phyloP scores from a whole-genome alignment of 306 rosid species.

The Citrullus amarus region DNA sequence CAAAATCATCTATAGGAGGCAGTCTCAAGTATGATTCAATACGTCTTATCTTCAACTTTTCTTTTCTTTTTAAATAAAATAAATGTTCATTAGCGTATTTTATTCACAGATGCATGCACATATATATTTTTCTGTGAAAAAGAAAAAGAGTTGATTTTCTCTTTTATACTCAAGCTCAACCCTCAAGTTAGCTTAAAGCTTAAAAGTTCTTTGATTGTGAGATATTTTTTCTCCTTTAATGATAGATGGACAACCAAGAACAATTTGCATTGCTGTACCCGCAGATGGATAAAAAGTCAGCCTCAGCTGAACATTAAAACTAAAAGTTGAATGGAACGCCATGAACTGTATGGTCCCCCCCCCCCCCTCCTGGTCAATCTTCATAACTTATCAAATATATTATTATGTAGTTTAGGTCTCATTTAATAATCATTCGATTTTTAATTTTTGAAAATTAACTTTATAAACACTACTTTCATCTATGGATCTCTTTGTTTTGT shows the following conservation, averaged over 20 bases:
- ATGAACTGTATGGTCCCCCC: neutral
- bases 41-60: neutral
- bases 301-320: constrained; percentile 1
- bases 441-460: too few species aligned
- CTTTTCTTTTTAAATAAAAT: neutral
- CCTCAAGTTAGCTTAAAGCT: neutral
- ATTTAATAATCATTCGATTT: neutral
- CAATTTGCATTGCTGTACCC: neutral
- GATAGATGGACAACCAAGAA: neutral
- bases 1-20: neutral
- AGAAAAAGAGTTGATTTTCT: neutral
- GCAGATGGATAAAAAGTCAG: neutral
- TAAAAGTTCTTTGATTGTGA: neutral
- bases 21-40: neutral
- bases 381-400: neutral
- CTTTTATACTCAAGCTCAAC: neutral
- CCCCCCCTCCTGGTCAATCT: neutral
- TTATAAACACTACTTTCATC: neutral
- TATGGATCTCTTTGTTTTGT: too few species aligned
- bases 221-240: neutral
- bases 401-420: too few species aligned
- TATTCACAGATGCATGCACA: neutral
- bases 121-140: neutral
- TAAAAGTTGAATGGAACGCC: neutral
- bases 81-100: neutral